Base-by-base conservation (phyloP, 441 rosid genomes). In the Erodium texanum region DNA sequence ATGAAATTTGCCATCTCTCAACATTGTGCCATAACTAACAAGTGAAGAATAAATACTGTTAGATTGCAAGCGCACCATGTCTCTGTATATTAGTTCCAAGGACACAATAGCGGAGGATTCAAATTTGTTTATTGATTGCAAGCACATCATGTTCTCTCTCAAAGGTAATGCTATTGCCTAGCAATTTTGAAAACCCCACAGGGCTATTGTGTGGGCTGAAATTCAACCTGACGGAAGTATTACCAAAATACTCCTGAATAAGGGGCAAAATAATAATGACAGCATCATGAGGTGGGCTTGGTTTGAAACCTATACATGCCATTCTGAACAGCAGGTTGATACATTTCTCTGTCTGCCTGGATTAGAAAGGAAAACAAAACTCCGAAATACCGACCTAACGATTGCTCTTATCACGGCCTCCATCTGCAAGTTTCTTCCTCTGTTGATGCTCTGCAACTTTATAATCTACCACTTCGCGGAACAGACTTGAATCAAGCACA, bases 381-480 rank as follows among this genome's bases (percentile, higher is more conserved):
- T 5, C 38, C 1, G 7, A 34, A 34, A 5, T 41, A 41, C 14
- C 9, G 48, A 18, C 61, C 61, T 54, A 54, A 16, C 2, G 61
- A 54, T 7, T 7, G 61, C 61, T 54, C 61, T 54, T 54, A 16
- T 18, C 61, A 5, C 23, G 32, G 8, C 24, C 43, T 20, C 62
- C 71, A 64, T 74, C 79, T 63, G 50, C 73, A 66, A 91, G 73
- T 71, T 86, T 82, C 73, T 70, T 79, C 75, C 96, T 86, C 68
- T 91, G 97, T 54, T 84, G 87, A 79, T 89, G 97, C 79, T 91
- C 97, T 2, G 90, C 88, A 20, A 84, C 90, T 82, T 91, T 87
- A 58, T 87, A 85, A 69, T 91, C 97, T n/a, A 91, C 92, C 66
- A 91, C 96, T 72, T 91, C 96, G 45, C 96, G 86, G 65, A 89